phyloP scores from a whole-genome alignment of 208 protist species.

The Crithidia acanthocephali region DNA sequence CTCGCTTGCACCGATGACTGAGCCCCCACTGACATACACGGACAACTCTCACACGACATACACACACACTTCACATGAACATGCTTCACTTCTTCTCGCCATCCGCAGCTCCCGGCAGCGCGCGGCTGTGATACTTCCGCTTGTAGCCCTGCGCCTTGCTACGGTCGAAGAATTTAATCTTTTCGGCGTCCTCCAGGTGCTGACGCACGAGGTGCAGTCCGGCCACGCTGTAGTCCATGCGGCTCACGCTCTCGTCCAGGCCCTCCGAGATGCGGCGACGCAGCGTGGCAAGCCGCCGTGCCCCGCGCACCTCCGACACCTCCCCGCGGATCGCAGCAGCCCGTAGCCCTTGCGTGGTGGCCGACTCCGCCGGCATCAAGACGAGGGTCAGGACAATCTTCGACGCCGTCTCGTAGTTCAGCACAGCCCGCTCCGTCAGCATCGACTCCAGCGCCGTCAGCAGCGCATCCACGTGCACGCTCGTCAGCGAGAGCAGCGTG shows the following conservation, averaged over 20 bases:
- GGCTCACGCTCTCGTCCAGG: slow-evolving; percentile 58
- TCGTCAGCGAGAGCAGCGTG: slow-evolving; percentile 81
- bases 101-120: slow-evolving; percentile 26
- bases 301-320: slow-evolving; percentile 61
- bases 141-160: slow-evolving; percentile 87
- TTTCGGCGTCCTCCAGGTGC: slow-evolving; percentile 61
- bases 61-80: too few relatives aligned
- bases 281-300: slow-evolving; percentile 59
- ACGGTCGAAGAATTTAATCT: slow-evolving; percentile 80
- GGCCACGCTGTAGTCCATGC: slow-evolving; percentile 82
- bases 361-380: slow-evolving; percentile 35
- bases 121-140: slow-evolving; percentile 80
- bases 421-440: slow-evolving; percentile 63
- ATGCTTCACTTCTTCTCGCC: slow-evolving; percentile 1
- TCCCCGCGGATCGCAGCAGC: slow-evolving; percentile 66
- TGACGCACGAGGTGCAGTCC: slow-evolving; percentile 75
- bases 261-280: slow-evolving; percentile 67
- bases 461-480: slow-evolving; percentile 81
- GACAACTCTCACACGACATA: too few relatives aligned
- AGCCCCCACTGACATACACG: too few relatives aligned
- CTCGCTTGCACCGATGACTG: too few relatives aligned
- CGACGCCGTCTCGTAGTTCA: slow-evolving; percentile 85
- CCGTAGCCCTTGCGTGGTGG: slow-evolving; percentile 33
- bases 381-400: slow-evolving; percentile 79
- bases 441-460: slow-evolving; percentile 70